Evolutionary conservation across 2,329 filamentous ascomycete genomes (phyloP), one percentile per base, ranked within the genome.

Genomic region (Colletotrichum sansevieriae): DNA sequence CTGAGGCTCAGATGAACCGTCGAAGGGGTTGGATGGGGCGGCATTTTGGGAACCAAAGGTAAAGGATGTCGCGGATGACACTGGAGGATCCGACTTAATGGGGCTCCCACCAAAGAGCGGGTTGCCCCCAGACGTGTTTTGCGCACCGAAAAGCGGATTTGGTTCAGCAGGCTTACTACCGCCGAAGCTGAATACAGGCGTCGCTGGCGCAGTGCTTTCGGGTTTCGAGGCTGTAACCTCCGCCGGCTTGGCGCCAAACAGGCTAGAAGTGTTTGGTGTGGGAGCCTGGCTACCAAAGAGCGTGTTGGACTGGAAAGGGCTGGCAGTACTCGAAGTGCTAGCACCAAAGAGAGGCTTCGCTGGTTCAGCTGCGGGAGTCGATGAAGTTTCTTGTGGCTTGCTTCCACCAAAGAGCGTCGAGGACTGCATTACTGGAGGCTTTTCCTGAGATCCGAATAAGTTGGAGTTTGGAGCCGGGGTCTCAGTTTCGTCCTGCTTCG

Each of bases 81-180:
- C 76, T 3, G 82, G 72, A 41, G 77, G 73, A 37, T 72, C 62
- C 65, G 85, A 79, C 70, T 83, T 83, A 74, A 84, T 81, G 15
- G 79, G 79, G 60, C 81, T 82, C 37, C 79, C 79, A 56, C 76
- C 78, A 72, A 85, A 84, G 68, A 79, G 65, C 20, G 77, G 73
- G 61, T 67, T 72, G 5, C 73, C 60, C 3, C 37, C 60, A n/a
- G 56, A 22, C 25, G 60, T 35, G 65, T 78, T 79, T 33, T 79
- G 76, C 9, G 76, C 73, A 13, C 77, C 77, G 62, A 84, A 83
- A 13, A 81, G 70, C 13, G 81, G 77, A 72, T 81, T 82, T 13
- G 75, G 57, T 20, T 64, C 59, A 9, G 60, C 33, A 2, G 75
- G 65, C 60, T 78, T 77, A 55, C 72, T 70, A 15, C 72, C 70